Evolutionary conservation across 305 asterid genomes (phyloP).

Genomic region (Fraxinus paxiana): DNA sequence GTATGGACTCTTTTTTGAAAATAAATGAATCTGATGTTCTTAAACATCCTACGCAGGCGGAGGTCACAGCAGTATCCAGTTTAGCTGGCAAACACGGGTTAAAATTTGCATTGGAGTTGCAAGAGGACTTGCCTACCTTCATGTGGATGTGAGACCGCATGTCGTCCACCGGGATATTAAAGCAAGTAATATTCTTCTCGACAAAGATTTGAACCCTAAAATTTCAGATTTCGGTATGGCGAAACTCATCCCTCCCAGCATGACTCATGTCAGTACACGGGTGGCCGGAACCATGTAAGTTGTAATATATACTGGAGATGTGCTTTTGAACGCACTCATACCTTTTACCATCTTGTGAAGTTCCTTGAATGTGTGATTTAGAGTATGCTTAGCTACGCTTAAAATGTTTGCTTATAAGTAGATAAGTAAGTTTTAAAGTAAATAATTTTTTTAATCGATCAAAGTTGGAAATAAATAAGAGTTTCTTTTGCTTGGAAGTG

Average conservation of each 20-base stretch:
- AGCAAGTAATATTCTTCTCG: constrained; percentile 93
- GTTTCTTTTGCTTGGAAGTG: neutral
- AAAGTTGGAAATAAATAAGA: neutral
- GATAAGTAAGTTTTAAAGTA: neutral
- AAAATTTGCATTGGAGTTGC: constrained; percentile 76
- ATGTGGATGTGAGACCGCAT: constrained; percentile 81
- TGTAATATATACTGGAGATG: constrained; percentile 4
- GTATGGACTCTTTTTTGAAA: neutral
- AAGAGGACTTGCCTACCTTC: constrained; percentile 81
- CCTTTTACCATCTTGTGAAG: neutral
- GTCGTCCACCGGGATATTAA: constrained; percentile 89
- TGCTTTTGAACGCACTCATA: neutral
- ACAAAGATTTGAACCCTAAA: constrained; percentile 68
- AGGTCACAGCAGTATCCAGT: constrained; percentile 38
- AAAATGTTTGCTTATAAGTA: neutral
- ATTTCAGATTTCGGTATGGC: constrained; percentile 96
- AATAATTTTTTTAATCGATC: neutral
- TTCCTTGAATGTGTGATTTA: neutral
- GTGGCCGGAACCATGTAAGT: constrained; percentile 96
- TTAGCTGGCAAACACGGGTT: constrained; percentile 67
- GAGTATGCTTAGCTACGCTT: neutral
- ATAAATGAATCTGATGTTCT: constrained; percentile 1
- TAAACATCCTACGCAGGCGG: constrained; percentile 39
- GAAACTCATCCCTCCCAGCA: constrained; percentile 73
- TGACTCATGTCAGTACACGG: constrained; percentile 87